Conservation (phyloP, 1,284 basidiomycete genomes). For the Meira nashicola region DNA sequence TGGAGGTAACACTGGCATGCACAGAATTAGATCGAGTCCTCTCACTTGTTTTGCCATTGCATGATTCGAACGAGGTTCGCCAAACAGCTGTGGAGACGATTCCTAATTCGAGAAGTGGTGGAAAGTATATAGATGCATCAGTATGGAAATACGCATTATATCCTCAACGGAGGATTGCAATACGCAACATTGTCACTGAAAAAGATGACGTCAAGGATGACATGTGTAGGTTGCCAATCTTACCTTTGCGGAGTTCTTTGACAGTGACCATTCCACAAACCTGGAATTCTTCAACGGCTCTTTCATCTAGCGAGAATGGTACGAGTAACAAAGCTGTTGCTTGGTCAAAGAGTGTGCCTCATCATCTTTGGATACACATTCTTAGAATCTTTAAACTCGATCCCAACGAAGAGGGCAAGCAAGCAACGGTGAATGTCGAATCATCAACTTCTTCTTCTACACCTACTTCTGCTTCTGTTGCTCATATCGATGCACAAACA, state of each 20-base stretch:
- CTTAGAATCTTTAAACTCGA: slow-evolving; percentile 8
- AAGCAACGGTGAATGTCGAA: background rate
- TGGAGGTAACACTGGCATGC: slow-evolving; percentile 1
- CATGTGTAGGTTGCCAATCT: background rate
- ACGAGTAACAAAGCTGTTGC: background rate
- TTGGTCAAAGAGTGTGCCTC: background rate
- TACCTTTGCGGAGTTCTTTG: slow-evolving; percentile 4
- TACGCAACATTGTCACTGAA: background rate
- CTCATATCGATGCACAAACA: too few species aligned
- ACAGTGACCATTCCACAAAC: background rate
- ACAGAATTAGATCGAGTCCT: background rate
- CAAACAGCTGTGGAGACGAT: too few species aligned
- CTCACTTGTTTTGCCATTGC: background rate
- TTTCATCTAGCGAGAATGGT: slow-evolving; percentile 1
- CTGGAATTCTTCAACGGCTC: background rate
- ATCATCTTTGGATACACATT: slow-evolving; percentile 14
- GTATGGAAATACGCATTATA: background rate
- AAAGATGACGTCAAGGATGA: background rate
- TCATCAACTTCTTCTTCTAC: too few species aligned
- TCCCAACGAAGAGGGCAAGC: background rate
- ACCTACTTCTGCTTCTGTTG: too few species aligned
- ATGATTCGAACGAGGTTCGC: too few species aligned
- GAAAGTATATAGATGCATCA: slow-evolving; percentile 5
- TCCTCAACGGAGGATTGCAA: background rate
- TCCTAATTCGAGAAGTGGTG: background rate